Base-by-base conservation (phyloP, 306 rosid species). In the Dryas octopetala region DNA sequence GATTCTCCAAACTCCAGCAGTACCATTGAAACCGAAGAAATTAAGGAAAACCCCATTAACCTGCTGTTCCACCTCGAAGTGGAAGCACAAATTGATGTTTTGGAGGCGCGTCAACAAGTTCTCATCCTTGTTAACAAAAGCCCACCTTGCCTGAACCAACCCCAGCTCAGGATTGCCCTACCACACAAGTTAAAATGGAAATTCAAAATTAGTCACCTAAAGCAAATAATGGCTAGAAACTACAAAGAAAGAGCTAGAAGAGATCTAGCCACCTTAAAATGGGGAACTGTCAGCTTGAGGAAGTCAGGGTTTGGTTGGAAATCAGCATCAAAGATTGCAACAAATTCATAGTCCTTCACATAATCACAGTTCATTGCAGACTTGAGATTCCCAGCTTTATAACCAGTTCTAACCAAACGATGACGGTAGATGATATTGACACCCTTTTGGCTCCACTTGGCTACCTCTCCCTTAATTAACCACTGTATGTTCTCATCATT, bases 1-100 rank as follows among this genome's bases (percentile, higher is more conserved):
- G 68, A 90, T 85, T 83, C 96, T 85, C 96, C 96, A 90, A 70
- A 90, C 96, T 66, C 96, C 96, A 76, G 93, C 96, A 17, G 96
- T 90, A 46, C 93, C 96, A 81, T 90, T 90, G 83, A 90, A 90
- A 49, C 96, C 96, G 48, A 90, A 90, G 75, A 88, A 90, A 65
- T 88, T 90, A 26, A 90, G 88, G 83, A 86, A 88, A 66, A 85
- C 77, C 40, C 92, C 92, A 68, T 90, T 90, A 66, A 90, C 96
- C 77, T 90, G 96, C 74, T 90, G 96, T 74, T 90, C 96, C 66
- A 90, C 96, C 82, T 90, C 96, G 76, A 90, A 90, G 83, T 90
- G 96, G 85, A 90, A 90, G 72, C 91, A 89, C 68, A 90, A 50
- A 75, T 90, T 90, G 76, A 90, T 80, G 49, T 90, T 90, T 70